Conservation (phyloP, 345 rosid species). For the Corchorus olitorius region DNA sequence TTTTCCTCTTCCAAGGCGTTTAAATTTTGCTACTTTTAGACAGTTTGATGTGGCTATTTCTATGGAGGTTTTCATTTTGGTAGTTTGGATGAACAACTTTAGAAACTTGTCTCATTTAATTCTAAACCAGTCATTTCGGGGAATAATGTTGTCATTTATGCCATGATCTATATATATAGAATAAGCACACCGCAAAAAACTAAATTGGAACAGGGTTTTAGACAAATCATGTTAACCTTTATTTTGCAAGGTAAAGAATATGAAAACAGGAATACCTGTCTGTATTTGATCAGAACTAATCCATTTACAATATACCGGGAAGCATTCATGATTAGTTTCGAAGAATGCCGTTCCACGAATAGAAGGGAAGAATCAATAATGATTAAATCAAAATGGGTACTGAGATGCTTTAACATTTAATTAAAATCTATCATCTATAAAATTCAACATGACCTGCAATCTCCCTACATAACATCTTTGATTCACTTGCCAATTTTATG, state of each 20-base stretch:
- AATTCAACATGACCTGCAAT: slow-evolving; percentile 85
- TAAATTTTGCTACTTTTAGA: slow-evolving; percentile 12
- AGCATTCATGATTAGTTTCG: background rate
- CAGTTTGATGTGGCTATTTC: background rate
- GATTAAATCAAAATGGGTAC: background rate
- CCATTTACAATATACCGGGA: background rate
- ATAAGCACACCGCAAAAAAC: too few relatives aligned
- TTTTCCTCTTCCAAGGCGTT: background rate
- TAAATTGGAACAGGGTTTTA: too few relatives aligned
- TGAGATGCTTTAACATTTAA: background rate
- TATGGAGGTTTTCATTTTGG: background rate
- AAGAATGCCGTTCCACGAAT: background rate
- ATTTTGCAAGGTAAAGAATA: background rate
- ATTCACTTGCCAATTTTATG: slow-evolving; percentile 57
- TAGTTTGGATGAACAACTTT: background rate
- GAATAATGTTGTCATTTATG: background rate
- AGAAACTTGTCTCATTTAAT: background rate
- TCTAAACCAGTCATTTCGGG: background rate
- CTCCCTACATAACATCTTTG: slow-evolving; percentile 74
- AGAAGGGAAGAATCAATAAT: background rate
- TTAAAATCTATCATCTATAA: slow-evolving; percentile 41
- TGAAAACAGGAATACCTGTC: background rate
- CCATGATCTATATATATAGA: too few relatives aligned
- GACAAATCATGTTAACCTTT: background rate
- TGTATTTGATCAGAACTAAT: background rate